Evolutionary conservation across 1,284 basidiomycete species (phyloP), one percentile per base, ranked within the genome.

Genomic region (Coniophora puteana): DNA sequence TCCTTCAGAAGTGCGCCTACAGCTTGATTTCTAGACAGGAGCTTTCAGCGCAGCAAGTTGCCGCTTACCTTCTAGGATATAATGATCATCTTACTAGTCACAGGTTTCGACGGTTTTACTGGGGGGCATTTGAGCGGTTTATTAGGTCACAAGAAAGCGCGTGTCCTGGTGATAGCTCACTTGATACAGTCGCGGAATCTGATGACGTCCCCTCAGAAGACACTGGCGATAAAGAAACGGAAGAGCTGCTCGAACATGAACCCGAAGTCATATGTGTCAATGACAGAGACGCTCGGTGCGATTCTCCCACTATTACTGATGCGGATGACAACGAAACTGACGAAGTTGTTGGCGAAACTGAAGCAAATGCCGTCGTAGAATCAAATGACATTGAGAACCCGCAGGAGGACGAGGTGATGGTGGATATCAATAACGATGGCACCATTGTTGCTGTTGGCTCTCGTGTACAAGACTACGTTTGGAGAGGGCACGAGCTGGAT

Each of bases 61-160:
- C 46, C 1, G 57, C 53, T 0, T 67, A 67, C 45, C 31, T 71
- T 0, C 38, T 67, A 34, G 65, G 55, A 8, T 58, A 45, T 25
- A 61, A 55, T 12, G 65, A 72, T 44, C 62, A 66, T 37, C 69
- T 55, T 33, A 66, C 63, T 0, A 64, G 59, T 37, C 65, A 71
- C 45, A n/a, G 40, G 3, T 71, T 57, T 43, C 11, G 40, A 0
- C 51, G 49, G 11, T 40, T 70, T 1, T 68, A 56, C 43, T 72
- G 66, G 68, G 51, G 50, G 1, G 21, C 40, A 0, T 59, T 65
- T 43, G 58, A 67, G 33, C 34, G 14, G 0, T 49, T 42, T 28
- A 27, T 63, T 1, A 38, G n/a, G n/a, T n/a, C 62, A 5, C 10
- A 32, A 2, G 25, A 53, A 23, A 2, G 23, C 13, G 48, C 50